Base-by-base conservation (phyloP, 441 rosid genomes). In the Cnidoscolus chayamansa region DNA sequence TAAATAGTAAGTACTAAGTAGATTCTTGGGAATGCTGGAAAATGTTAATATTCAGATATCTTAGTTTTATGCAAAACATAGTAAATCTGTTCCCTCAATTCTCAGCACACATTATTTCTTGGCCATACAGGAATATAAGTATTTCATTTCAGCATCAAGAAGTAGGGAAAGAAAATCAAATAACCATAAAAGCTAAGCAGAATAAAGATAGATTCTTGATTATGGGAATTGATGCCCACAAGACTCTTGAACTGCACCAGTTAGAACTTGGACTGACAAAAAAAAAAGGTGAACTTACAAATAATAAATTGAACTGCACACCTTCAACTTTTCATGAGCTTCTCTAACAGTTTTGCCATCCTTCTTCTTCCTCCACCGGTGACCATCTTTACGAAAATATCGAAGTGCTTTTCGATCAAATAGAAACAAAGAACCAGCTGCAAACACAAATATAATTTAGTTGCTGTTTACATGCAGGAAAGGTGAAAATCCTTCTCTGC, bases 271-370 rank as follows among this genome's bases (percentile, higher is more conserved):
- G 72, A 70, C 76, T 43, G 55, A 55, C 71, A 20, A 16, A 49
- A 55, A 49, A 75, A 79, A 81, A 63, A 59, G 57, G 71, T 61
- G 79, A 85, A 81, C 84, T 83, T 83, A 85, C 87, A 62, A 84
- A 76, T 84, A 84, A 72, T 10, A 77, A 76, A 80, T 71, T 76
- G 80, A 80, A 85, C 78, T 68, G 86, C 85, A 81, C 85, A 89
- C 94, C 94, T 87, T 89, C 87, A 89, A 81, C 89, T 89, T 89
- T 82, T 89, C 94, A 75, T 89, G 94, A 72, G 94, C 94, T 85
- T 89, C 94, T 83, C 76, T 84, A 72, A 87, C 87, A 20, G 94
- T 89, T 81, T 86, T 89, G 16, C 94, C 92, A 77, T 89, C 94
- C 69, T 81, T 89, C 73, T 89, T 89, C 87, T 89, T 89, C 84